phyloP scores from a whole-genome alignment of 768 basidiomycete species.

The Clathrus columnatus region DNA sequence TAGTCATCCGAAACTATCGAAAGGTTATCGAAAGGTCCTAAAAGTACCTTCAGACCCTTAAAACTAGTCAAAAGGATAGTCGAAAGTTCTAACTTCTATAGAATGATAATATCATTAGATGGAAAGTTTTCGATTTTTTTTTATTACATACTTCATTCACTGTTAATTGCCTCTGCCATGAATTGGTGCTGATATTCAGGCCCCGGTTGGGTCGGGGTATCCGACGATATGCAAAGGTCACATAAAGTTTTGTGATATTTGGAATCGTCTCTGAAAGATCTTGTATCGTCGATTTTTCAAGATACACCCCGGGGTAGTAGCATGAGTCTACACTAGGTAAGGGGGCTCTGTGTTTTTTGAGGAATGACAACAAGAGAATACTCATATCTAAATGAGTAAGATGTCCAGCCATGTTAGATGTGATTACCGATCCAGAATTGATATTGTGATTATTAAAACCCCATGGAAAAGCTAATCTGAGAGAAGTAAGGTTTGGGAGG shows the following conservation, averaged over 20 bases:
- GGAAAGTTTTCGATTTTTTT: no score
- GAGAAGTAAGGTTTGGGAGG: background rate
- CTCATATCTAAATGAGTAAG: background rate
- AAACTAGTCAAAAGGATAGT: background rate
- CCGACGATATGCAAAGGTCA: background rate
- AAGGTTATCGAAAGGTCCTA: background rate
- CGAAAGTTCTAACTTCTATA: no score
- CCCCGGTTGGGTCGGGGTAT: no score
- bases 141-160: no score
- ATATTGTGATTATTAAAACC: no score
- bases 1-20: background rate
- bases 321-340: background rate
- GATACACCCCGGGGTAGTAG: background rate
- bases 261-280: background rate
- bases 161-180: no score
- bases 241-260: background rate
- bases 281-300: background rate
- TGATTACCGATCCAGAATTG: no score
- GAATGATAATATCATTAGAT: no score
- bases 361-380: background rate
- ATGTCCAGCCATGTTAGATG: background rate
- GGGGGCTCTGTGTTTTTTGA: background rate
- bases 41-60: background rate
- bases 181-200: no score
- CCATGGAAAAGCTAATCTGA: background rate